Conservation (phyloP, 768 basidiomycete species). For the Leccinum aurantiacum region DNA sequence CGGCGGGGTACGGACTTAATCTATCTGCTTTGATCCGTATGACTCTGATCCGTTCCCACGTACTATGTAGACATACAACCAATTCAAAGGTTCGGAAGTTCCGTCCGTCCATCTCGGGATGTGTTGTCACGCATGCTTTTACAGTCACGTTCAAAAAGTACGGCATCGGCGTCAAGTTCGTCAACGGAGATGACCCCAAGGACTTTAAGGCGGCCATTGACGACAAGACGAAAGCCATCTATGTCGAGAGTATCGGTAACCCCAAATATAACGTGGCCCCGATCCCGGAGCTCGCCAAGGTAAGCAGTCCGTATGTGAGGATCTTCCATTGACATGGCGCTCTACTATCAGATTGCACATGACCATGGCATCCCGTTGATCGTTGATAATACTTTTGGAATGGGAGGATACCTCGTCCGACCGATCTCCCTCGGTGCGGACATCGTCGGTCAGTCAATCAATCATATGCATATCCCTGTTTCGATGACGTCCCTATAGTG, state of each 20-base stretch:
- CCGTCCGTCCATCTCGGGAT: not conserved
- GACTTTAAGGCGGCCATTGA: constrained; percentile 56
- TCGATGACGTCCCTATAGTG: constrained; percentile 28
- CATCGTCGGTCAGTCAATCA: constrained; percentile 42
- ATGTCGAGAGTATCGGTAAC: constrained; percentile 62
- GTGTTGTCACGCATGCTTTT: not conserved
- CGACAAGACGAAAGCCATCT: constrained; percentile 58
- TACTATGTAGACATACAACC: constrained; percentile 55
- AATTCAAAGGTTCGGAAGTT: constrained; percentile 53
- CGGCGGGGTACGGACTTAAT: constrained; percentile 47
- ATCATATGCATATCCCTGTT: not conserved
- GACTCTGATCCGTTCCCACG: not conserved
- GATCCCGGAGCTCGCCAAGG: constrained; percentile 58
- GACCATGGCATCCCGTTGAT: constrained; percentile 58
- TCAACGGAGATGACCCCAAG: constrained; percentile 45
- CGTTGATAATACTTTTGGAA: constrained; percentile 66
- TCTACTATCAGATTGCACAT: constrained; percentile 51
- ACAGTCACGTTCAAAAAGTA: constrained; percentile 55
- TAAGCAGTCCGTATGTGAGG: constrained; percentile 10
- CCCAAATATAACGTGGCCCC: constrained; percentile 56
- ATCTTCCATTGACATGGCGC: not conserved
- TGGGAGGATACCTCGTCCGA: constrained; percentile 54
- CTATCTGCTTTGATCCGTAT: not conserved
- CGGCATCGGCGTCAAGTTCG: constrained; percentile 56
- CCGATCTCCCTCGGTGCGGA: constrained; percentile 60